phyloP scores from a whole-genome alignment of 129 eudicot species.

The carrot (Daucus carota) region DNA sequence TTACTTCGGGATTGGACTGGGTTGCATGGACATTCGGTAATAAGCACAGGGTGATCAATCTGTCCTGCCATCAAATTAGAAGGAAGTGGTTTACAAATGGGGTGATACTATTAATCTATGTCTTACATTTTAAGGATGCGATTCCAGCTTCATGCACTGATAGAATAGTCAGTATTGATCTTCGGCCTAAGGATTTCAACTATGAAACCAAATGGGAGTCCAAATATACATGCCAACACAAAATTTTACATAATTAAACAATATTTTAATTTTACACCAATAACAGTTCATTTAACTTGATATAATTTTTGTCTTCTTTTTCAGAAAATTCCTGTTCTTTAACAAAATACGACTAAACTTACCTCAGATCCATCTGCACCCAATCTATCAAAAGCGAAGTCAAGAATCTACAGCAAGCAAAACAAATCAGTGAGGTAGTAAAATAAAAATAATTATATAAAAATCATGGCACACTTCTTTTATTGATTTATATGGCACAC shows the following conservation, averaged over 20 bases:
- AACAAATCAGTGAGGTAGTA: slow-evolving; percentile 9
- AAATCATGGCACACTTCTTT: neutral
- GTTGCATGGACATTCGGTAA: slow-evolving; percentile 96
- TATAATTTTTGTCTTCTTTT: neutral
- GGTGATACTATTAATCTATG: neutral
- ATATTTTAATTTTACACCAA: neutral
- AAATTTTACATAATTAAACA: neutral
- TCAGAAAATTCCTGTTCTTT: neutral
- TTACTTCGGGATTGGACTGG: slow-evolving; percentile 87
- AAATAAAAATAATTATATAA: neutral
- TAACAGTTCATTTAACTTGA: neutral
- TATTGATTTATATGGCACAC: neutral
- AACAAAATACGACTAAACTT: neutral
- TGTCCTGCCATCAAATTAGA: slow-evolving; percentile 54
- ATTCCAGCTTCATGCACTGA: neutral
- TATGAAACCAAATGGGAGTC: neutral
- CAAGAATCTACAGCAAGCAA: slow-evolving; percentile 64
- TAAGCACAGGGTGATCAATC: slow-evolving; percentile 92
- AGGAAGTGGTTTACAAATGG: slow-evolving; percentile 4
- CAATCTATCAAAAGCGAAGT: slow-evolving; percentile 92
- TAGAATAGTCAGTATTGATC: neutral
- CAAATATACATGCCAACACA: neutral
- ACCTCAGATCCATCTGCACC: slow-evolving; percentile 86
- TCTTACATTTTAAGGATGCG: neutral
- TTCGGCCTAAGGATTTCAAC: neutral